Conservation (phyloP, 805 yeast genomes). For the Ogataea philodendri region DNA sequence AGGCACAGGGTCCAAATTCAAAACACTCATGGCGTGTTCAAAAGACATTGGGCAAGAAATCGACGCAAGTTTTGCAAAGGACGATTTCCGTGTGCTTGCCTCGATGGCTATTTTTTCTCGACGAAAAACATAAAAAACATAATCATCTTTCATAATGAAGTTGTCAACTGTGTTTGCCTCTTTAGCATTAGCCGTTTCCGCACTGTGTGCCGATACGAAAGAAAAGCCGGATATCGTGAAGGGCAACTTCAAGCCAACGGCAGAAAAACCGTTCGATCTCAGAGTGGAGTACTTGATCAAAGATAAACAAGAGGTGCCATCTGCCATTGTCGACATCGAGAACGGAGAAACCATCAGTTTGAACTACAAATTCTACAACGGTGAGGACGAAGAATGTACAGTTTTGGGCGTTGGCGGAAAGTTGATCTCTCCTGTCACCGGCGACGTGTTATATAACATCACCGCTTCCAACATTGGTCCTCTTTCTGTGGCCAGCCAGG, state of each 20-base stretch:
- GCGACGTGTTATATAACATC: conserved; percentile 55
- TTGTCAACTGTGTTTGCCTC: conserved; percentile 18
- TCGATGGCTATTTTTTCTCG: conserved; percentile 10
- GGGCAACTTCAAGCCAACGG: conserved; percentile 33
- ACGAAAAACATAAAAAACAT: conserved; percentile 3
- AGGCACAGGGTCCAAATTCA: conserved; percentile 18
- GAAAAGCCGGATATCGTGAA: conserved; percentile 18
- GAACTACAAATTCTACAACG: conserved; percentile 50
- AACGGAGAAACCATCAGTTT: conserved; percentile 56
- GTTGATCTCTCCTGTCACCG: conserved; percentile 53
- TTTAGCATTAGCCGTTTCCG: conserved; percentile 18
- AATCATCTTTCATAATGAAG: conserved; percentile 6
- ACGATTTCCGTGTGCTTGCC: conserved; percentile 5
- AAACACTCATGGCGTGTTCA: conserved; percentile 23
- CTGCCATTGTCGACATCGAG: conserved; percentile 41
- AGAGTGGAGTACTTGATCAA: conserved; percentile 48
- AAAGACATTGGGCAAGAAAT: conserved; percentile 24
- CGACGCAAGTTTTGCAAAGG: conserved; percentile 13
- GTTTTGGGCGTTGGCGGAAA: conserved; percentile 71
- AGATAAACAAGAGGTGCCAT: conserved; percentile 39
- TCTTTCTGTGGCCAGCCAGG: conserved; percentile 48
- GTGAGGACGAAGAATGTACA: conserved; percentile 48
- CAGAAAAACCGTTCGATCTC: conserved; percentile 43
- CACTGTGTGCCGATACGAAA: conserved; percentile 17
- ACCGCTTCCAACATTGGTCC: conserved; percentile 68